These are phyloP conservation scores for Trapa incisa DNA, from an alignment of 345 rosid species.

Conservation along the genomic window DNA sequence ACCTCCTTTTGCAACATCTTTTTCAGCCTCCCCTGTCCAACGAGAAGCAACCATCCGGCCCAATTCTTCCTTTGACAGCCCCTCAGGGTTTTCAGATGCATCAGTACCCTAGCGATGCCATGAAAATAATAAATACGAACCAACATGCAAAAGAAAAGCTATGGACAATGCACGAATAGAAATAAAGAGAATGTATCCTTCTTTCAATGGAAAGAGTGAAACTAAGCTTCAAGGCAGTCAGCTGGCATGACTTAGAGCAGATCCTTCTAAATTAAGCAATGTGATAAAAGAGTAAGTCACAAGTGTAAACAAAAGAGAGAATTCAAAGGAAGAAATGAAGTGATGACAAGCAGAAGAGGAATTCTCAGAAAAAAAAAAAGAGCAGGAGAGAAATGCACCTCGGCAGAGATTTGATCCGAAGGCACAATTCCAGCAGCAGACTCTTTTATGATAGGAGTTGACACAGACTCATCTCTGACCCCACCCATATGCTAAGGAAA, in stretches of 20 bases:
- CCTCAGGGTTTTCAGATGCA: slow-evolving; percentile 39
- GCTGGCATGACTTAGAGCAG: not conserved
- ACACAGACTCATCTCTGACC: slow-evolving; percentile 21
- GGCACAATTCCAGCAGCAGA: slow-evolving; percentile 19
- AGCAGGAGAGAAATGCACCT: not conserved
- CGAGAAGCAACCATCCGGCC: slow-evolving; percentile 95
- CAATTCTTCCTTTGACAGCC: slow-evolving; percentile 82
- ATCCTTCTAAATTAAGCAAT: not conserved
- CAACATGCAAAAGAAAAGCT: no score
- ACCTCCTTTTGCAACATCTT: slow-evolving; percentile 20
- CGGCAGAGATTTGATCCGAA: slow-evolving; percentile 16
- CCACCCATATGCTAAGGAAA: slow-evolving; percentile 29
- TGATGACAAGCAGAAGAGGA: not conserved
- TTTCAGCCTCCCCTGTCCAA: slow-evolving; percentile 75
- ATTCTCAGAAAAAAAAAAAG: not conserved
- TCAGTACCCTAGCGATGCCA: slow-evolving; percentile 27
- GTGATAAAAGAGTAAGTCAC: not conserved
- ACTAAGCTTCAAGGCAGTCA: not conserved
- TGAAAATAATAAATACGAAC: not conserved
- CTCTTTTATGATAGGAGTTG: slow-evolving; percentile 24
- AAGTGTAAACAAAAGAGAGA: not conserved
- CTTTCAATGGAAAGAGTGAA: not conserved
- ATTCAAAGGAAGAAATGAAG: not conserved
- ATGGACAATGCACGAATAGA: not conserved
- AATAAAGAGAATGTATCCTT: not conserved